phyloP scores from a whole-genome alignment of 2,329 filamentous ascomycete species.

The Clonostachys chloroleuca region DNA sequence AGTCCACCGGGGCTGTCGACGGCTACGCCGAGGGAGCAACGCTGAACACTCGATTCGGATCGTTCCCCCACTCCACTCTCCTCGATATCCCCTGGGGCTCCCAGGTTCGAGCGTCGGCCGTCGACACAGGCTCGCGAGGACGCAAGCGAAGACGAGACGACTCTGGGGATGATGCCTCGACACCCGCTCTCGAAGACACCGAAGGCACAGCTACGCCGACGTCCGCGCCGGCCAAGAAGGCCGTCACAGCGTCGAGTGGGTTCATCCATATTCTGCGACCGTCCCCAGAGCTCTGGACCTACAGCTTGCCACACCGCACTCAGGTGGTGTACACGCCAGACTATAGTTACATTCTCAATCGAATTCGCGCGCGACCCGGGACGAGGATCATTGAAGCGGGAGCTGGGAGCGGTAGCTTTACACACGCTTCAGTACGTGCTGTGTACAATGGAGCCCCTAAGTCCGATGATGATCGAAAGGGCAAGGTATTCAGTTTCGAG shows the following conservation, averaged over 20 bases:
- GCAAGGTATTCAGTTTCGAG: slow-evolving; percentile 79
- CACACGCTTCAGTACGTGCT: slow-evolving; percentile 71
- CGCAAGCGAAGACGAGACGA: slow-evolving; percentile 56
- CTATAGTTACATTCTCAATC: slow-evolving; percentile 79
- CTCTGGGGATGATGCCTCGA: slow-evolving; percentile 27
- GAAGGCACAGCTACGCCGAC: background rate
- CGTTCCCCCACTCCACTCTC: slow-evolving; percentile 76
- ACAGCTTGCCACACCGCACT: slow-evolving; percentile 73
- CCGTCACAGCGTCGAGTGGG: slow-evolving; percentile 55
- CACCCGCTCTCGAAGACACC: slow-evolving; percentile 23
- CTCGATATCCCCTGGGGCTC: slow-evolving; percentile 84
- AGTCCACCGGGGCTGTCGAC: slow-evolving; percentile 53
- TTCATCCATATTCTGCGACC: slow-evolving; percentile 77
- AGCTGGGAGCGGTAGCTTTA: slow-evolving; percentile 79
- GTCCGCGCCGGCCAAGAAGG: slow-evolving; percentile 34
- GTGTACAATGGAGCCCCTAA: slow-evolving; percentile 68
- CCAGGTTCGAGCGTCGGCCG: slow-evolving; percentile 82
- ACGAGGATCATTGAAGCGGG: slow-evolving; percentile 74
- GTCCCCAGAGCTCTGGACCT: slow-evolving; percentile 79
- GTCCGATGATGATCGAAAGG: slow-evolving; percentile 34
- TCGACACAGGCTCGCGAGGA: slow-evolving; percentile 87
- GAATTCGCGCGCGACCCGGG: slow-evolving; percentile 70
- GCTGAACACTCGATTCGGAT: slow-evolving; percentile 91
- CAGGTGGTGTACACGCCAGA: slow-evolving; percentile 86
- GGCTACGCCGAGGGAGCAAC: slow-evolving; percentile 75